phyloP scores from a whole-genome alignment of 148 eudicot species.

The Vaccinium corymbosum region DNA sequence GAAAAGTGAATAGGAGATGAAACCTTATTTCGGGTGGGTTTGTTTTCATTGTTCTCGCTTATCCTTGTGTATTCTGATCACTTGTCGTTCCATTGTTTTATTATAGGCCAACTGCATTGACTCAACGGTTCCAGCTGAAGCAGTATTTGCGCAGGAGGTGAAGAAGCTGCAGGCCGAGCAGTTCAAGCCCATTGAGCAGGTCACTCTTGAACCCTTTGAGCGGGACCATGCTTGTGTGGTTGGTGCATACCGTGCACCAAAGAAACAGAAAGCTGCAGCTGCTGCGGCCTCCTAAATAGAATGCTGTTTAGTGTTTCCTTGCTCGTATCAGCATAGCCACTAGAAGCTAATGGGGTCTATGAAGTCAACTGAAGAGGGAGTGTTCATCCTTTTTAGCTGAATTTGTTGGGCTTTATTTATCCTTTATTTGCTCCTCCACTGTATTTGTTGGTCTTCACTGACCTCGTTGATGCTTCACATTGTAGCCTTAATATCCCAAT shows the following conservation, averaged over 20 bases:
- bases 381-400: background rate
- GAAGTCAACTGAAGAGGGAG: background rate
- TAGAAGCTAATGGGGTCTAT: background rate
- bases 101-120: slow-evolving; percentile 89
- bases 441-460: no score
- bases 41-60: background rate
- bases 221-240: slow-evolving; percentile 95
- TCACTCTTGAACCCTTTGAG: slow-evolving; percentile 87
- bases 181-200: slow-evolving; percentile 87
- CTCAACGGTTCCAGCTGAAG: slow-evolving; percentile 85
- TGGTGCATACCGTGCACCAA: slow-evolving; percentile 73
- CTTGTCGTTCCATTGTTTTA: background rate
- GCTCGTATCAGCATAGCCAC: background rate
- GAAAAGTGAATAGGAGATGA: background rate
- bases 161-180: slow-evolving; percentile 83
- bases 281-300: slow-evolving; percentile 29
- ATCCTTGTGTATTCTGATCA: no score
- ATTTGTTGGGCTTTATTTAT: background rate
- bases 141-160: slow-evolving; percentile 83
- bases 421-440: background rate
- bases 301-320: background rate
- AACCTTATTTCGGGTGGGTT: background rate
- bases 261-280: slow-evolving; percentile 59
- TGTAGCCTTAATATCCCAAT: no score
- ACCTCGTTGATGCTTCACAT: no score